Evolutionary conservation across 139 green algal genomes (phyloP), one percentile per base, ranked within the genome.

Genomic region (Penium margaritaceum): DNA sequence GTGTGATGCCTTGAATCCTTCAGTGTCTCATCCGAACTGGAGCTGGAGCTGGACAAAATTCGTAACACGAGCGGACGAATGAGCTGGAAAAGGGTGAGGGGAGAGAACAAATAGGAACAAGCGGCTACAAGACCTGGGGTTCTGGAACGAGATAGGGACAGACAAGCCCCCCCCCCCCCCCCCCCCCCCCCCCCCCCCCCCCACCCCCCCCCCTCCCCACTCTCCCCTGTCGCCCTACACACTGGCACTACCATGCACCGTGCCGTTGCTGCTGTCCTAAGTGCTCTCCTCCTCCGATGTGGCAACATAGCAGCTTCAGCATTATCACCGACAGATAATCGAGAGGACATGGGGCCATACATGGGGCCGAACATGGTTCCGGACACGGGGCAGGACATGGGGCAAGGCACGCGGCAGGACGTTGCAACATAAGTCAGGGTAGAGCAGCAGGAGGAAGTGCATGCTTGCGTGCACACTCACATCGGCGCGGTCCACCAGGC

Each of bases 401-500:
- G 0, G 33, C 6, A 19, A 70, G 24, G 5, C 19, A 60, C 32
- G 51, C n/a, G 46, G 30, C 27, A 71, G 32, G 7, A 39, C 27
- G 24, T 57, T 33, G 47, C 36, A 74, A 66, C 0, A 67, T 12
- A 37, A 70, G 41, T 3, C 30, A 21, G 21, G 6, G 44, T 17
- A 66, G 24, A 66, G 33, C 0, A 66, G 54, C 54, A 9, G 54
- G 12, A 39, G 55, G 30, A 34, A 65, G 2, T n/a, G 30, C 55
- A n/a, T 35, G 55, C 15, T n/a, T 17, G 29, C 19, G 29, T 6
- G 29, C 21, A 3, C 17, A 2, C 58, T 36, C 7, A 66, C 64
- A 24, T 72, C 36, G 14, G 67, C 0, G 27, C 64, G 27, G 19
- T 36, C 30, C 9, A 72, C 64, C 19, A 72, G 34, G 19, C 70